Conservation (phyloP, 192 early-diverging fungal species). For the Rhizophlyctis rosea region DNA sequence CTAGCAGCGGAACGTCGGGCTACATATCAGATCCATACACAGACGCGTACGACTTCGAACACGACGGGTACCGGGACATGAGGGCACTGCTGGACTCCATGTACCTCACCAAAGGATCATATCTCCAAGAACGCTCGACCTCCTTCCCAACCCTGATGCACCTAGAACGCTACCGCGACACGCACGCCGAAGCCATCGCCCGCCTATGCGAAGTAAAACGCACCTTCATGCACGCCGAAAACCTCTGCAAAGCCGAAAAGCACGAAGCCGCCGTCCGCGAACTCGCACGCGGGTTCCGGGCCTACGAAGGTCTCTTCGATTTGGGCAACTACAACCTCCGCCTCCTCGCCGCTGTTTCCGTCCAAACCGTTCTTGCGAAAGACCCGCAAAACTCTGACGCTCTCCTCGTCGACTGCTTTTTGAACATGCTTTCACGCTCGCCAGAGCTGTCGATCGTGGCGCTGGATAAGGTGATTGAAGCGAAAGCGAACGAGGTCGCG, state of each 20-base stretch:
- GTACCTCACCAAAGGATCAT: constrained; percentile 5
- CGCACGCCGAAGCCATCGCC: constrained; percentile 2
- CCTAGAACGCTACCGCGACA: constrained; percentile 7
- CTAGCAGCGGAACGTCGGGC: not conserved
- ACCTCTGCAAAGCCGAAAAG: not conserved
- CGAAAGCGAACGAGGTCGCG: constrained; percentile 5
- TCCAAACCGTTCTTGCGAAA: constrained; percentile 14
- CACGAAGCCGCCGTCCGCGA: constrained; percentile 18
- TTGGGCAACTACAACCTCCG: constrained; percentile 11
- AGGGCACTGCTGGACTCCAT: constrained; percentile 6
- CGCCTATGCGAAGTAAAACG: constrained; percentile 1
- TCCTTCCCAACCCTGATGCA: constrained; percentile 12
- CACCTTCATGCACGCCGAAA: constrained; percentile 13
- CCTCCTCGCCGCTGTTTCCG: constrained; percentile 27
- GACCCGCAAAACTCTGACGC: constrained; percentile 22
- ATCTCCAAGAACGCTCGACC: constrained; percentile 18
- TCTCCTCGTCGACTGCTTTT: constrained; percentile 26
- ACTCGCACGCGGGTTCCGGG: constrained; percentile 20
- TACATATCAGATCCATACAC: not conserved
- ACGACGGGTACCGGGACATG: constrained; percentile 18
- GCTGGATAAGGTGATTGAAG: constrained; percentile 12
- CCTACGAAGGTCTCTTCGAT: constrained; percentile 34
- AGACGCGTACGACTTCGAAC: not conserved
- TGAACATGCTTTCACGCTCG: constrained; percentile 28
- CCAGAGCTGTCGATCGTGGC: constrained; percentile 27